A percentile compares a stretch with the other conserved stretches of the same genome.
Conservation (phyloP, 805 yeast genomes). For the Hagleromyces aurorensis region DNA sequence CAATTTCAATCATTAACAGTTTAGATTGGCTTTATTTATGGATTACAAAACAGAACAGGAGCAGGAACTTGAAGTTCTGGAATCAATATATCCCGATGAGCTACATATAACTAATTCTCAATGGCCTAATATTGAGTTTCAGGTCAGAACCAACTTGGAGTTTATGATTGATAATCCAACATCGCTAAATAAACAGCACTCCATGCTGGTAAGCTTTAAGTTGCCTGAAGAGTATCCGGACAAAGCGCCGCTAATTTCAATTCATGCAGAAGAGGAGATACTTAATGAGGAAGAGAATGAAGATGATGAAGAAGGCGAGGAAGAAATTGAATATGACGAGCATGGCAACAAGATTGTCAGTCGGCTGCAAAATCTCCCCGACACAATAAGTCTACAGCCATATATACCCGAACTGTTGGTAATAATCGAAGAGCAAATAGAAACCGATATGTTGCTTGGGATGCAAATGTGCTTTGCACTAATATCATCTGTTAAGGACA, state of each 20-base stretch:
- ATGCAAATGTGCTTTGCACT: constrained; percentile 87
- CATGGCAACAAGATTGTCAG: constrained; percentile 40
- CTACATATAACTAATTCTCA: constrained; percentile 37
- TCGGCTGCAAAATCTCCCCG: constrained; percentile 47
- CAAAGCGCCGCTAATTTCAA: constrained; percentile 51
- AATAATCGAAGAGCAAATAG: constrained; percentile 34
- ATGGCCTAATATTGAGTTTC: constrained; percentile 36
- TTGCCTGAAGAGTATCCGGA: constrained; percentile 83
- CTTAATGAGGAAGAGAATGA: constrained; percentile 29
- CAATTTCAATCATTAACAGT: too few species aligned
- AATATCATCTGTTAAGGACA: constrained; percentile 69
- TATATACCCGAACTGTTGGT: constrained; percentile 34
- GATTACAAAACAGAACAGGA: constrained; percentile 74
- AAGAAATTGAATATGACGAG: constrained; percentile 36
- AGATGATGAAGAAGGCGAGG: constrained; percentile 33
- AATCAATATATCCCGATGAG: constrained; percentile 93
- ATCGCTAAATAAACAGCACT: constrained; percentile 49
- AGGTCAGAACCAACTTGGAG: constrained; percentile 53
- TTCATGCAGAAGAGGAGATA: constrained; percentile 32
- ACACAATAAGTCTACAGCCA: constrained; percentile 46
- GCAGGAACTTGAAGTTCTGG: constrained; percentile 85
- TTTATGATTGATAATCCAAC: constrained; percentile 8
- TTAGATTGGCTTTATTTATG: too few species aligned
- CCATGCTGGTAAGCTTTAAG: constrained; percentile 48
- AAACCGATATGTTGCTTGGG: constrained; percentile 65